Conservation (phyloP, 2,329 filamentous ascomycete species). For the Beauveria sp. region DNA sequence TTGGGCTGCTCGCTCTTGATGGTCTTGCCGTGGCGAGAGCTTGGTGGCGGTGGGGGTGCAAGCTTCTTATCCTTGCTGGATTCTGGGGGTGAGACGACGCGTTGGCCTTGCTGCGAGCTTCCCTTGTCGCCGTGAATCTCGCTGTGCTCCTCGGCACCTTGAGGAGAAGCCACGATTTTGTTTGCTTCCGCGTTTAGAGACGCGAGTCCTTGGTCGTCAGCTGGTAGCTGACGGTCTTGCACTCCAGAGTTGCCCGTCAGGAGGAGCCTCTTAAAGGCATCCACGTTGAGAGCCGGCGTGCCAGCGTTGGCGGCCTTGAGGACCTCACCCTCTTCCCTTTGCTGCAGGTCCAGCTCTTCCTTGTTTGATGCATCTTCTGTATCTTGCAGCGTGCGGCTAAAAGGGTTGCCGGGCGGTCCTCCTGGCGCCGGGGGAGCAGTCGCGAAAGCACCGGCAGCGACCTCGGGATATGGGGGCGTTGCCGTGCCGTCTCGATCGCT, state of each 20-base stretch:
- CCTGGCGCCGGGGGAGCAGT: neutral
- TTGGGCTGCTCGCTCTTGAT: conserved; percentile 45
- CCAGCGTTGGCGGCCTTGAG: conserved; percentile 25
- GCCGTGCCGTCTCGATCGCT: conserved; percentile 21
- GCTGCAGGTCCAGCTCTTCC: conserved; percentile 24
- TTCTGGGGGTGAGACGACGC: neutral
- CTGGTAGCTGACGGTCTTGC: conserved; percentile 4
- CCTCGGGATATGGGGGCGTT: conserved; percentile 19
- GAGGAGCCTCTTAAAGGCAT: conserved; percentile 68
- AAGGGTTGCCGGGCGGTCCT: conserved; percentile 33
- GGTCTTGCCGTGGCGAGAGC: conserved; percentile 69
- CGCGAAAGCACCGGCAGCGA: neutral
- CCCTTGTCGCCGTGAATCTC: neutral
- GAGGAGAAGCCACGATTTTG: neutral
- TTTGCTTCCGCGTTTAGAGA: neutral
- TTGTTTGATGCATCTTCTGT: conserved; percentile 30
- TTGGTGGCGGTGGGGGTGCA: conserved; percentile 64
- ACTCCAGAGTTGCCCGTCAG: conserved; percentile 58
- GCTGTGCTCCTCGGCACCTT: neutral
- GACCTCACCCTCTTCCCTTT: conserved; percentile 23
- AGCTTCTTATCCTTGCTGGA: conserved; percentile 43
- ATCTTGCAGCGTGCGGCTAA: conserved; percentile 48
- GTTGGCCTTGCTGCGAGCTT: neutral
- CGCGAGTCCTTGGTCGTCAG: neutral
- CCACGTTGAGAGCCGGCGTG: conserved; percentile 58